Base-by-base conservation (phyloP, 2,329 filamentous ascomycete genomes). In the Claviceps fusiformis region DNA sequence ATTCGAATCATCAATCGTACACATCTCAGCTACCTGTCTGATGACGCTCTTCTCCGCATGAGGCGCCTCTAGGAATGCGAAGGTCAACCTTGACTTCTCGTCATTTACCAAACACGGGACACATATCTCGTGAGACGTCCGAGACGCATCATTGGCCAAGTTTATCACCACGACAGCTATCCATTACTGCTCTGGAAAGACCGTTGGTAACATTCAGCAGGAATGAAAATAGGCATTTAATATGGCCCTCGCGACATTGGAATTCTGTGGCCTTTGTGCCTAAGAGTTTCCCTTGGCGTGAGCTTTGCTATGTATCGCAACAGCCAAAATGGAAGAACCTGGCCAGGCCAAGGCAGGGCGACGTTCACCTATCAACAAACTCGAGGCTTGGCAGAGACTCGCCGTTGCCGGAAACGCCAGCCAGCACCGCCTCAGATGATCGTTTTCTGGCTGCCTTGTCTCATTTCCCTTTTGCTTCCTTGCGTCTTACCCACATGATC, bases 1-100 rank as follows among this genome's bases (percentile, higher is more conserved):
- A 37, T 19, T 37, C 29, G n/a, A 46, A 27, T 9, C 1, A 31
- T 11, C 35, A 3, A 17, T 29, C 52, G 31, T 29, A 15, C 13
- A 9, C 35, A 19, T 15, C 33, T 53, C 10, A 44, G 33, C 33
- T 41, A 33, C n/a, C 8, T 27, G 31, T 35, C 27, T 11, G 35
- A 49, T 52, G 53, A 37, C 13, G 46, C 49, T 60, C 6, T 48
- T 41, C n/a, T 57, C 62, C 57, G 53, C 56, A 52, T 60, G 55
- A 60, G 54, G 50, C 55, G 58, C 48, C 35, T 55, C 60, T 55
- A 61, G 65, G 62, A 55, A 69, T 69, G 67, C 63, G 62, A 65
- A 62, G 59, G 62, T 59, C 59, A 47, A 55, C 62, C 55, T 55
- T 58, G 55, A 58, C 58, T 33, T 54, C 58, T 51, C 55, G 57